Evolutionary conservation across 108 stramenopile genomes (phyloP).

Genomic region (Cyclotella baltica): DNA sequence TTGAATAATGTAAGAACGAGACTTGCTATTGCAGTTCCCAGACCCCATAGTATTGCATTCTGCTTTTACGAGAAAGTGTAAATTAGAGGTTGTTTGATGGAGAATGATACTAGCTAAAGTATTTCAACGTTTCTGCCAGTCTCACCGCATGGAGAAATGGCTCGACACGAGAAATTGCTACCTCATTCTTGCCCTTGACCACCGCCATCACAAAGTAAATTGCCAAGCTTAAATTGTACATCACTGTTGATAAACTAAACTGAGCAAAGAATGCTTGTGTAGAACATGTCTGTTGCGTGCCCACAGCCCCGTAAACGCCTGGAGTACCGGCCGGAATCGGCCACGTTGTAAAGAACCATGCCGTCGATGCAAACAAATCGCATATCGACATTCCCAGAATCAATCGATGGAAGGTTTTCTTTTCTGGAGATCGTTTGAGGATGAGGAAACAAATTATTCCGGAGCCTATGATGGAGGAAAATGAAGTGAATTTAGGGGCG

Average conservation of each 20-base stretch:
- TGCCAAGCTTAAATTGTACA: slow-evolving; percentile 18
- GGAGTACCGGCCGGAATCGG: slow-evolving; percentile 6
- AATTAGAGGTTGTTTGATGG: no score
- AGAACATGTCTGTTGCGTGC: slow-evolving; percentile 13
- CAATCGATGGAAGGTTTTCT: slow-evolving; percentile 5
- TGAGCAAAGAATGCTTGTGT: slow-evolving; percentile 32
- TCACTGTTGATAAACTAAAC: background rate
- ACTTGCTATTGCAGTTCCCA: slow-evolving; percentile 28
- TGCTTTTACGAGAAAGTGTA: no score
- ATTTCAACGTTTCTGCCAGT: no score
- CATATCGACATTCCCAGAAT: background rate
- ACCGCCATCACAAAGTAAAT: slow-evolving; percentile 19
- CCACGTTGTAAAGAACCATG: slow-evolving; percentile 4
- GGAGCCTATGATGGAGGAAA: no score
- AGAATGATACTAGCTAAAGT: no score
- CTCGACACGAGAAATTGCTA: slow-evolving; percentile 18
- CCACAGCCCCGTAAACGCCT: slow-evolving; percentile 17
- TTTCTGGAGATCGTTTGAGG: no score
- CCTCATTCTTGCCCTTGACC: background rate
- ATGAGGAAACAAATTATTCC: no score
- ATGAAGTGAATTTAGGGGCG: no score
- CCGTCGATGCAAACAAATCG: background rate
- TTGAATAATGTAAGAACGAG: slow-evolving; percentile 29
- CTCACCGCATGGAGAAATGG: slow-evolving; percentile 24
- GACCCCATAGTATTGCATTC: slow-evolving; percentile 35